A percentile compares a stretch with the other conserved stretches of the same genome.
phyloP scores from a whole-genome alignment of 768 basidiomycete genomes.

The Tylopilus cervinicoccineus region DNA sequence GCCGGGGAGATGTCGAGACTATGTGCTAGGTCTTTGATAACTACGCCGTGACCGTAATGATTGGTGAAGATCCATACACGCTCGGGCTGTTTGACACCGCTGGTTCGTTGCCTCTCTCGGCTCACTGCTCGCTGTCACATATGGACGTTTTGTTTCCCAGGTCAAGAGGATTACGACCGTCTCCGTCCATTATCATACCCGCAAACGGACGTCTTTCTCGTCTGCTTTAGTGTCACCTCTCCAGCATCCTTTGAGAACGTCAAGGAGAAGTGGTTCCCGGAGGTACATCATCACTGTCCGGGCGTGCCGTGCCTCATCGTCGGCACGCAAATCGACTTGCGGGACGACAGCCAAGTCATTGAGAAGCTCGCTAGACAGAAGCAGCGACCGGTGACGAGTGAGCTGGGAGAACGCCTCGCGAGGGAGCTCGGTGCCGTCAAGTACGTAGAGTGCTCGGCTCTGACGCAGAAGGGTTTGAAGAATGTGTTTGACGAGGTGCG shows the following conservation, averaged over 20 bases:
- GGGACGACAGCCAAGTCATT: constrained; percentile 88
- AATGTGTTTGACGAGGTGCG: constrained; percentile 99
- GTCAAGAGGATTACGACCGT: constrained; percentile 99
- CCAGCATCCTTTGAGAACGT: constrained; percentile 99
- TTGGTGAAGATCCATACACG: constrained; percentile 99
- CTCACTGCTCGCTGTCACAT: not conserved
- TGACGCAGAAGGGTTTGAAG: constrained; percentile 99
- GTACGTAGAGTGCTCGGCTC: constrained; percentile 97
- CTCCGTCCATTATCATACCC: constrained; percentile 99
- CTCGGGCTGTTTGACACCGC: constrained; percentile 98
- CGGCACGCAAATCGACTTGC: constrained; percentile 95
- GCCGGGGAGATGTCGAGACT: constrained; percentile 17
- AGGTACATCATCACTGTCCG: constrained; percentile 99
- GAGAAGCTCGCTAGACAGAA: constrained; percentile 97
- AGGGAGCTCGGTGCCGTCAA: constrained; percentile 97
- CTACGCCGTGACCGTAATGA: constrained; percentile 99
- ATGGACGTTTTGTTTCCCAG: constrained; percentile 38
- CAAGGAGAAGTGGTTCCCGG: constrained; percentile 99
- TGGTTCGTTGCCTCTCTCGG: constrained; percentile 51
- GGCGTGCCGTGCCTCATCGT: constrained; percentile 99
- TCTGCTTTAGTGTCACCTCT: constrained; percentile 98
- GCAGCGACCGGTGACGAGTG: constrained; percentile 84
- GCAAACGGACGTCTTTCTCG: constrained; percentile 98
- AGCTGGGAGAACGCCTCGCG: constrained; percentile 93
- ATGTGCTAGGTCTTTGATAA: constrained; percentile 82